Percentiles rank a stretch among this genome's conserved stretches.
phyloP scores from a whole-genome alignment of 306 rosid species.

The Vigna mungo region DNA sequence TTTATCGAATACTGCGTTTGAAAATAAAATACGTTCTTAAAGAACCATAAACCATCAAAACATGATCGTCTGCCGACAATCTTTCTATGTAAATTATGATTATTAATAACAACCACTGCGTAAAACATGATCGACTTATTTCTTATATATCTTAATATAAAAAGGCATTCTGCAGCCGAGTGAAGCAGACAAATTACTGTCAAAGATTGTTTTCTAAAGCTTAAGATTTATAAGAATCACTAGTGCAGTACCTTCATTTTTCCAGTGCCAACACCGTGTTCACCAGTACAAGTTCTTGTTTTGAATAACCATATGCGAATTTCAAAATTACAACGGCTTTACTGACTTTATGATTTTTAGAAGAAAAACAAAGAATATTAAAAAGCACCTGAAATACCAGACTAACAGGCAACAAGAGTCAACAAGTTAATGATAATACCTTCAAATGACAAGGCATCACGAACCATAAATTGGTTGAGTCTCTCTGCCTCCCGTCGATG shows the following conservation, averaged over 20 bases:
- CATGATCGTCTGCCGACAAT: slow-evolving; percentile 1
- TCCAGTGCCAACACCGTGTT: slow-evolving; percentile 98
- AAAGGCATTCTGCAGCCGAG: slow-evolving; percentile 20
- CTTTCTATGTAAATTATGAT: slow-evolving; percentile 26
- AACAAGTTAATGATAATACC: slow-evolving; percentile 54
- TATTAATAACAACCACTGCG: slow-evolving; percentile 17
- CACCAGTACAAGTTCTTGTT: slow-evolving; percentile 95
- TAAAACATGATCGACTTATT: neutral
- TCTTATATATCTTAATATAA: slow-evolving; percentile 6
- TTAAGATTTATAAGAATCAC: slow-evolving; percentile 22
- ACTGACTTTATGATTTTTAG: neutral
- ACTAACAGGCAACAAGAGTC: slow-evolving; percentile 27
- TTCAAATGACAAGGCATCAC: slow-evolving; percentile 84
- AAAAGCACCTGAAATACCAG: slow-evolving; percentile 28
- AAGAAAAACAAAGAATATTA: slow-evolving; percentile 31
- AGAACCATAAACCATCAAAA: slow-evolving; percentile 32
- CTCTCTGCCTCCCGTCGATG: slow-evolving; percentile 82
- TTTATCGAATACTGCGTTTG: neutral
- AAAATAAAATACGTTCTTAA: slow-evolving; percentile 8
- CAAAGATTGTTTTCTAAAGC: slow-evolving; percentile 23
- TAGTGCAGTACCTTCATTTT: slow-evolving; percentile 80
- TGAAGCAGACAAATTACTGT: slow-evolving; percentile 26
- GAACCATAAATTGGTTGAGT: slow-evolving; percentile 86
- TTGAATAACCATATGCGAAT: slow-evolving; percentile 39
- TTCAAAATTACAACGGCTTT: slow-evolving; percentile 37